A percentile compares a stretch with the other conserved stretches of the same genome.
Conservation (phyloP, 2,329 filamentous ascomycete genomes). For the Aschersonia sp. region DNA sequence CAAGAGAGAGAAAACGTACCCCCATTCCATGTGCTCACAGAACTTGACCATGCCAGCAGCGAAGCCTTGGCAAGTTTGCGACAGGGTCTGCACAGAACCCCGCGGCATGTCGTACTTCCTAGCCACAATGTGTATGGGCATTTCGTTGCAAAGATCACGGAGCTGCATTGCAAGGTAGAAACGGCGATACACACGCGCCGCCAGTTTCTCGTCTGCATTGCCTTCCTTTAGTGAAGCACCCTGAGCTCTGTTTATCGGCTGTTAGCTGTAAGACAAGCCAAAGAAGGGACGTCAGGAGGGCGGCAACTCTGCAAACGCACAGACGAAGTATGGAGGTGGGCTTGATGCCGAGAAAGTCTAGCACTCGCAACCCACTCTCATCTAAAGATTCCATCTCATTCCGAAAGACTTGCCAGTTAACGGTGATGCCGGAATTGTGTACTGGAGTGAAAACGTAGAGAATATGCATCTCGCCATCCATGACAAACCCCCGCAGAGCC, state of each 20-base stretch:
- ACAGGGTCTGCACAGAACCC: slow-evolving; percentile 56
- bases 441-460: slow-evolving; percentile 67
- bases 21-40: slow-evolving; percentile 64
- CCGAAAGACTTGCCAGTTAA: slow-evolving; percentile 62
- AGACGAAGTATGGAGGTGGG: slow-evolving; percentile 53
- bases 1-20: slow-evolving; percentile 21
- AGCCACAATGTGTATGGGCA: slow-evolving; percentile 55
- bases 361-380: slow-evolving; percentile 55
- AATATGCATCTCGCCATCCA: slow-evolving; percentile 71
- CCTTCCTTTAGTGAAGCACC: slow-evolving; percentile 50
- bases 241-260: slow-evolving; percentile 38
- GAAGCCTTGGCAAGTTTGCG: slow-evolving; percentile 65
- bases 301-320: slow-evolving; percentile 23
- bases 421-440: slow-evolving; percentile 36
- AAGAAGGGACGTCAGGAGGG: background rate
- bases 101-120: slow-evolving; percentile 57
- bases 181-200: slow-evolving; percentile 50
- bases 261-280: background rate
- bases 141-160: slow-evolving; percentile 66
- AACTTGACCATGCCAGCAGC: slow-evolving; percentile 70
- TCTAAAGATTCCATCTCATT: slow-evolving; percentile 57
- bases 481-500: slow-evolving; percentile 58
- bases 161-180: slow-evolving; percentile 66
- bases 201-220: slow-evolving; percentile 44
- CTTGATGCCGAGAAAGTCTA: slow-evolving; percentile 54